A percentile compares a stretch with the other conserved stretches of the same genome.
phyloP scores from a whole-genome alignment of 257 asterid genomes.

The Plantago elongata region DNA sequence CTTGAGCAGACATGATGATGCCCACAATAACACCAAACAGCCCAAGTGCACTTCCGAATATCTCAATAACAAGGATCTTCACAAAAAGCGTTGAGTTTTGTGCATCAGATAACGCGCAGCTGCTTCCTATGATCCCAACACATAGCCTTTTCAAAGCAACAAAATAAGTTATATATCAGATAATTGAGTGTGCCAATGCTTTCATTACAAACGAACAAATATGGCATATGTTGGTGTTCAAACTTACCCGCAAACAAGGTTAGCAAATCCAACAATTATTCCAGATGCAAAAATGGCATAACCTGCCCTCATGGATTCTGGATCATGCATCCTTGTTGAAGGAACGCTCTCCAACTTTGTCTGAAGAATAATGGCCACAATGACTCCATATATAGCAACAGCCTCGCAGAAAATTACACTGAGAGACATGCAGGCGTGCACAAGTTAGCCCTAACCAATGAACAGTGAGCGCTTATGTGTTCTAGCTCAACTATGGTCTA shows the following conservation, averaged over 20 bases:
- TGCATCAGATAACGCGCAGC: conserved; percentile 76
- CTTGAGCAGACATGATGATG: conserved; percentile 87
- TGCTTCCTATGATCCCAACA: conserved; percentile 80
- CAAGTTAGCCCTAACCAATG: conserved; percentile 6
- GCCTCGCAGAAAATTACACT: conserved; percentile 84
- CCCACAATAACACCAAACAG: conserved; percentile 75
- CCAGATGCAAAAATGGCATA: conserved; percentile 84
- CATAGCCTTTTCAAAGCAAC: conserved; percentile 43
- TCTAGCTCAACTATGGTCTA: conserved; percentile 14
- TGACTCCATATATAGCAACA: conserved; percentile 81
- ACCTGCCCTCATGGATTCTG: conserved; percentile 77
- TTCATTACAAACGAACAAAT: background rate
- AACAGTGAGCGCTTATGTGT: background rate
- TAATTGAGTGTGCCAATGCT: conserved; percentile 7
- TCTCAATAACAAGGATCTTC: conserved; percentile 75
- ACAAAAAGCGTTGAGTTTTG: conserved; percentile 77
- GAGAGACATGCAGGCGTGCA: conserved; percentile 23
- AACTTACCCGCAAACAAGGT: conserved; percentile 76
- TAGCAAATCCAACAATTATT: conserved; percentile 76
- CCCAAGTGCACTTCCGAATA: conserved; percentile 80
- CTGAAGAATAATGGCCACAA: conserved; percentile 84
- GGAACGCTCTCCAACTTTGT: conserved; percentile 76
- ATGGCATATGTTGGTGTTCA: background rate
- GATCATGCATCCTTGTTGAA: conserved; percentile 45
- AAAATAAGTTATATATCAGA: conserved; percentile 12